phyloP scores from a whole-genome alignment of 2,329 filamentous ascomycete genomes.

The Moelleriella libera region DNA sequence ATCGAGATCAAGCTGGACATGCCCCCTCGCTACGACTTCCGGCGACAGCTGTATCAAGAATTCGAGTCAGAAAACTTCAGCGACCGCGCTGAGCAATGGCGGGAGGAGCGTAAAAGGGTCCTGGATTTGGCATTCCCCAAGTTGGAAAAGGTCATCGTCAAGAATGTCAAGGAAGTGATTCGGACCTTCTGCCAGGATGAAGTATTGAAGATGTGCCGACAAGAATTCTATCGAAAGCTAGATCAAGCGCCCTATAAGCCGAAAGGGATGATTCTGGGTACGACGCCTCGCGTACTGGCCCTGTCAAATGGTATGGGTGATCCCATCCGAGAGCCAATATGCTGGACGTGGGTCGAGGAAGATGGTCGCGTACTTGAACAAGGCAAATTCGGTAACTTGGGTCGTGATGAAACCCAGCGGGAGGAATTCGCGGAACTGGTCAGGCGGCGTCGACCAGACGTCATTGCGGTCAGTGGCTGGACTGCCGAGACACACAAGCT shows the following conservation, averaged over 20 bases:
- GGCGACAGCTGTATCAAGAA: constrained; percentile 60
- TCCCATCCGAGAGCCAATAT: constrained; percentile 60
- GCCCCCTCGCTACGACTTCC: constrained; percentile 63
- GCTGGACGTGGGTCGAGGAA: constrained; percentile 88
- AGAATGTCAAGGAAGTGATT: constrained; percentile 88
- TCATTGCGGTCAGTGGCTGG: constrained; percentile 80
- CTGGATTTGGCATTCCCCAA: constrained; percentile 70
- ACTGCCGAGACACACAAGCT: constrained; percentile 76
- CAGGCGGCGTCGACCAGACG: constrained; percentile 69
- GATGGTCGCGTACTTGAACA: constrained; percentile 81
- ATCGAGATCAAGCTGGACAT: constrained; percentile 74
- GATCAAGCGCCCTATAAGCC: constrained; percentile 96
- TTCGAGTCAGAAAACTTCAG: constrained; percentile 94
- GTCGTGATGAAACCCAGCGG: constrained; percentile 50
- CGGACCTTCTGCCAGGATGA: constrained; percentile 89
- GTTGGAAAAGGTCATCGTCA: constrained; percentile 70
- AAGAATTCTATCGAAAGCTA: constrained; percentile 76
- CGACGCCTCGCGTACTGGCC: constrained; percentile 72
- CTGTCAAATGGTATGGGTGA: constrained; percentile 76
- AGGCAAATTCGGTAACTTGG: constrained; percentile 72
- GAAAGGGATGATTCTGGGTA: constrained; percentile 80
- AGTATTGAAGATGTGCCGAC: constrained; percentile 74
- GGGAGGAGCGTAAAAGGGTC: constrained; percentile 71
- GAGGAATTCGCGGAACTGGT: constrained; percentile 67
- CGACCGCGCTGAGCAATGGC: constrained; percentile 91